Evolutionary conservation across 169 alveolate genomes (phyloP), one percentile per base, ranked within the genome.

Genomic region (Plasmodium berghei): DNA sequence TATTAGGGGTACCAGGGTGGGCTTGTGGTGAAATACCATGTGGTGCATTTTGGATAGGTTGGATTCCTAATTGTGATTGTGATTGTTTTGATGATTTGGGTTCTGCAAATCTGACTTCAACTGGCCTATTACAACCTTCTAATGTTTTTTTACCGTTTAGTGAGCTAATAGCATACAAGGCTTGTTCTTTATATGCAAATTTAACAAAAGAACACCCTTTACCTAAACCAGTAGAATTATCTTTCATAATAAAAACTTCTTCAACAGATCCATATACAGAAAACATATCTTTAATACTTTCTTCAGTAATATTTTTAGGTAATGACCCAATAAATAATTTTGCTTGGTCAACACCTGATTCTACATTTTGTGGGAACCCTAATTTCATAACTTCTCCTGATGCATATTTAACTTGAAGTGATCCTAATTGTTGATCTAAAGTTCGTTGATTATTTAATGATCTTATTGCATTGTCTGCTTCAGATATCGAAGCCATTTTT

Each of bases 161-260:
- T 14, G 90, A 56, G 55, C 87, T 88, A 40, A 96, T 96, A 49
- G 98, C 98, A 86, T 90, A 93, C 16, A 96, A 91, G 4, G 96
- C 98, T 83, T 96, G 97, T 73, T 96, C 98, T 80, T 96, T 96
- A 80, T 89, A 95, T 56, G 95, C 80, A 77, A 95, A 95, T 64
- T 94, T 95, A 46, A 96, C 97, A 71, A 96, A 96, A 62, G 98
- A 97, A 86, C 98, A 96, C 59, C 98, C 98, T 88, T 90, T 94
- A 20, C 96, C 93, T 10, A 91, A 73, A 0, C 98, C 98, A 14
- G 95, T 93, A 40, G 90, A 87, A 69, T 93, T 93, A 90, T 96
- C 98, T 85, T 95, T 86, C 96, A 96, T 93, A 26, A 96, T 80
- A 75, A 94, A 95, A 49, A 95, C 96, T 66, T 96, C 98, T 16